Conservation (phyloP, 2,329 filamentous ascomycete species). For the Tricladium varicosporioides region DNA sequence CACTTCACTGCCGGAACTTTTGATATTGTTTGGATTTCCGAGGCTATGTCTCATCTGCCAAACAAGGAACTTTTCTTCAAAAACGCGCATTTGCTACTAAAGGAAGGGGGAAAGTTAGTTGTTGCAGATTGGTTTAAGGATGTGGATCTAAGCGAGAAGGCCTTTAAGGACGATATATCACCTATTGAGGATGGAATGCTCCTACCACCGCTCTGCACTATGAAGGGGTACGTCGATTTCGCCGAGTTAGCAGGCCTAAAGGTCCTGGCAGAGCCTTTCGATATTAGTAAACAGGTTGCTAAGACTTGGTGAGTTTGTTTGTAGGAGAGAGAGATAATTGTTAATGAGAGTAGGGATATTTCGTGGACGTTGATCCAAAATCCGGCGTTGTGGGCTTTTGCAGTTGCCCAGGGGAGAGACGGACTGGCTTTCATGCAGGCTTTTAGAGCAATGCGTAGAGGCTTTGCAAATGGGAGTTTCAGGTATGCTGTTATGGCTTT, state of each 20-base stretch:
- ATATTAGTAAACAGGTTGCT: constrained; percentile 56
- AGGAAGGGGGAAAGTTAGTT: constrained; percentile 49
- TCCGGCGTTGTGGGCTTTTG: constrained; percentile 59
- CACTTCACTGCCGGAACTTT: constrained; percentile 46
- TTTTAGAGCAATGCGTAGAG: constrained; percentile 59
- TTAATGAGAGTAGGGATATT: constrained; percentile 49
- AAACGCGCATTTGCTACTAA: constrained; percentile 49
- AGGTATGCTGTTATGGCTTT: constrained; percentile 59
- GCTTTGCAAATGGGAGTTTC: constrained; percentile 57
- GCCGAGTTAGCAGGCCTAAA: constrained; percentile 48
- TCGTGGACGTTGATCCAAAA: constrained; percentile 59
- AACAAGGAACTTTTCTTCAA: constrained; percentile 58
- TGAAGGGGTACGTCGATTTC: constrained; percentile 50
- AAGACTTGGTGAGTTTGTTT: constrained; percentile 52
- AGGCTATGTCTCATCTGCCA: constrained; percentile 59
- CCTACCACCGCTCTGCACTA: constrained; percentile 54
- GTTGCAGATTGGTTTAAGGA: constrained; percentile 63
- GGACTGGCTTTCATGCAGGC: constrained; percentile 60
- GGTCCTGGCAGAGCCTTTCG: constrained; percentile 46
- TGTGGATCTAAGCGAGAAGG: constrained; percentile 42
- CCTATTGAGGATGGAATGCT: constrained; percentile 63
- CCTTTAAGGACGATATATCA: constrained; percentile 52
- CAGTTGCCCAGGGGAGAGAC: constrained; percentile 57
- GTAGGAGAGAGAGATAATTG: not conserved
- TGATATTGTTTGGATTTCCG: constrained; percentile 60